Conservation (phyloP, 768 basidiomycete species). For the Chiua virens region DNA sequence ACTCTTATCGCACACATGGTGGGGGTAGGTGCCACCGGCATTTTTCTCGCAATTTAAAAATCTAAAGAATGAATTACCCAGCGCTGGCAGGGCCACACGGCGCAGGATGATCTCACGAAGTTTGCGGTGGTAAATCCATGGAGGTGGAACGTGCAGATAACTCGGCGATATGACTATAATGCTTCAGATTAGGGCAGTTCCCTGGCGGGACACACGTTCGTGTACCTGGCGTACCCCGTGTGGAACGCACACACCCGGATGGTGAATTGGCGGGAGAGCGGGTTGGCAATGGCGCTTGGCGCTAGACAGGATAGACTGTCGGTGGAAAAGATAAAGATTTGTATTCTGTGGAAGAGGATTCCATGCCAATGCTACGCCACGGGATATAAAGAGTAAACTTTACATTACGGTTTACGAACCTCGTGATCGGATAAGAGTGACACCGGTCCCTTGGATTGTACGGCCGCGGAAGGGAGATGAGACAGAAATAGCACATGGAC, state of each 20-base stretch:
- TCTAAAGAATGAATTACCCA: not conserved
- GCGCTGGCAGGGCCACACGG: not conserved
- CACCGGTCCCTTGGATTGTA: conserved; percentile 31
- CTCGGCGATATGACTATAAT: conserved; percentile 17
- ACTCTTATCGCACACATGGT: not conserved
- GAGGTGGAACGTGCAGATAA: conserved; percentile 14
- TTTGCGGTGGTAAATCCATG: conserved; percentile 19
- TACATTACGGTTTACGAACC: conserved; percentile 21
- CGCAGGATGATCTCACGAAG: conserved; percentile 19
- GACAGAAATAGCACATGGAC: conserved; percentile 7
- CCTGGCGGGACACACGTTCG: conserved; percentile 7
- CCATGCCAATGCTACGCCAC: conserved; percentile 22
- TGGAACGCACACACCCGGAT: not conserved
- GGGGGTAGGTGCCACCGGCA: not conserved
- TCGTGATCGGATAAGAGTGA: conserved; percentile 20
- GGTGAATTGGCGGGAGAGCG: not conserved
- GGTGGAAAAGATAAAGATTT: conserved; percentile 4
- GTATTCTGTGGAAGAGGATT: conserved; percentile 3
- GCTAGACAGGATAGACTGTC: not conserved
- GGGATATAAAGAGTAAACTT: conserved; percentile 17
- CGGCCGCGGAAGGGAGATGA: conserved; percentile 27
- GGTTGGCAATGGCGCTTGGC: not conserved
- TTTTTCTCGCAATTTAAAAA: not conserved
- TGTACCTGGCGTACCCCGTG: conserved; percentile 5
- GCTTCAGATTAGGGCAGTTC: not conserved